Evolutionary conservation across 2,329 filamentous ascomycete genomes (phyloP).

Genomic region (Tolypocladium sp.): DNA sequence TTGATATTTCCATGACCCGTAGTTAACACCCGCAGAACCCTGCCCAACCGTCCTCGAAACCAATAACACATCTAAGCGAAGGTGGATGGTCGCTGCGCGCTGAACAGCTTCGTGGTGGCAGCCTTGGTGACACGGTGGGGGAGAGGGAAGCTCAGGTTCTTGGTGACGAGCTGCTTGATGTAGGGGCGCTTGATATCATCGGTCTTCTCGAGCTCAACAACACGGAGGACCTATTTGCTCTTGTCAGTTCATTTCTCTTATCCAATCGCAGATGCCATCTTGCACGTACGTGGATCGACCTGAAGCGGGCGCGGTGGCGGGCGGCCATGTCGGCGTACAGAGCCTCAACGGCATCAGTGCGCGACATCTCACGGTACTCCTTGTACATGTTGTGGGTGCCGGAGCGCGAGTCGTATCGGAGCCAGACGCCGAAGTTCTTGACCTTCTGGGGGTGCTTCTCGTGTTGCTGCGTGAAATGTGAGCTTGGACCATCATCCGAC

Average conservation of each 20-base stretch:
- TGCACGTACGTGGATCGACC: constrained; percentile 87
- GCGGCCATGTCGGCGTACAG: constrained; percentile 99
- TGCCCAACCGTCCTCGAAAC: constrained; percentile 42
- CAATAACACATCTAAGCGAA: constrained; percentile 77
- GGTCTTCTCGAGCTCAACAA: constrained; percentile 91
- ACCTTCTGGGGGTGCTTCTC: constrained; percentile 99
- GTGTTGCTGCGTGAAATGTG: constrained; percentile 56
- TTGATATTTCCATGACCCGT: constrained; percentile 51
- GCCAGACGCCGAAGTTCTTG: constrained; percentile 99
- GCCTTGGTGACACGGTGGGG: constrained; percentile 88
- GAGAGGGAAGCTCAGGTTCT: constrained; percentile 96
- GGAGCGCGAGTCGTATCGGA: constrained; percentile 99
- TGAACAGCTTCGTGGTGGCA: constrained; percentile 83
- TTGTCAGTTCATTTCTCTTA: constrained; percentile 2
- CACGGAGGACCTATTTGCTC: constrained; percentile 75
- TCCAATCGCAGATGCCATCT: neutral
- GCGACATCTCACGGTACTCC: constrained; percentile 99
- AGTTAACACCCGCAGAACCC: constrained; percentile 51
- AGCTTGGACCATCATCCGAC: neutral
- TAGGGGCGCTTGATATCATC: constrained; percentile 96
- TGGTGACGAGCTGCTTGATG: constrained; percentile 96
- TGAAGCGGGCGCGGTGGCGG: constrained; percentile 92
- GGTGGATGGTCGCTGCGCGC: constrained; percentile 86
- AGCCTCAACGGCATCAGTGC: constrained; percentile 88
- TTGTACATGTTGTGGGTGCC: constrained; percentile 99